A percentile compares a stretch with the other conserved stretches of the same genome.
Conservation (phyloP, 805 yeast species). For the Kregervanrija fluxuum region DNA sequence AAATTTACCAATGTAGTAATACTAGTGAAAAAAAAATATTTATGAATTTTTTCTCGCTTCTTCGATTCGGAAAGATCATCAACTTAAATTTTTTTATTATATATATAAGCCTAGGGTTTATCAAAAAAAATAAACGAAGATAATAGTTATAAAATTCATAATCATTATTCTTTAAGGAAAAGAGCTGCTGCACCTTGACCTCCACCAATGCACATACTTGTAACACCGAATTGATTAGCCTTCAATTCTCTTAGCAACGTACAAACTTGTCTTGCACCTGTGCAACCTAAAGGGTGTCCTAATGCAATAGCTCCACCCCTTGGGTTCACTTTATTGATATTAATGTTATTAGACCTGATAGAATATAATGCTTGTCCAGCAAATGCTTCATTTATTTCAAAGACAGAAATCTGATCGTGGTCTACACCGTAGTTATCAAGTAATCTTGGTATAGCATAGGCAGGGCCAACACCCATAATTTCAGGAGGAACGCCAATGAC, state of each 20-base stretch:
- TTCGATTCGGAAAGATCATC: no score
- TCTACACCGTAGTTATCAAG: constrained; percentile 39
- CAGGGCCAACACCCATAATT: constrained; percentile 98
- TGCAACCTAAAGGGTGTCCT: constrained; percentile 90
- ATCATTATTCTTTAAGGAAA: constrained; percentile 61
- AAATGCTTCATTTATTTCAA: constrained; percentile 93
- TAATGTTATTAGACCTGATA: constrained; percentile 58
- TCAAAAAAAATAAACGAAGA: not conserved
- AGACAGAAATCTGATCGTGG: constrained; percentile 61
- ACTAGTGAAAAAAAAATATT: no score
- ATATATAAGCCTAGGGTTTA: no score
- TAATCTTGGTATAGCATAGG: constrained; percentile 84
- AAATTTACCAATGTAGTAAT: no score
- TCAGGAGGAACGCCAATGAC: constrained; percentile 94
- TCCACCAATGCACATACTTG: constrained; percentile 96
- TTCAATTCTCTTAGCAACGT: constrained; percentile 77
- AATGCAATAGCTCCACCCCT: constrained; percentile 96
- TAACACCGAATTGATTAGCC: constrained; percentile 78
- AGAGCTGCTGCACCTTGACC: constrained; percentile 98
- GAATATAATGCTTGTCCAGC: constrained; percentile 90
- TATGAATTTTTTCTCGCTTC: no score
- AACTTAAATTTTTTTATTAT: no score
- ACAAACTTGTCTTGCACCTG: constrained; percentile 84
- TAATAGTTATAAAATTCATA: not conserved
- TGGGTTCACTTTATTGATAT: constrained; percentile 68